Base-by-base conservation (phyloP, 2,329 filamentous ascomycete species). In the Fusarium pseudonygamai region DNA sequence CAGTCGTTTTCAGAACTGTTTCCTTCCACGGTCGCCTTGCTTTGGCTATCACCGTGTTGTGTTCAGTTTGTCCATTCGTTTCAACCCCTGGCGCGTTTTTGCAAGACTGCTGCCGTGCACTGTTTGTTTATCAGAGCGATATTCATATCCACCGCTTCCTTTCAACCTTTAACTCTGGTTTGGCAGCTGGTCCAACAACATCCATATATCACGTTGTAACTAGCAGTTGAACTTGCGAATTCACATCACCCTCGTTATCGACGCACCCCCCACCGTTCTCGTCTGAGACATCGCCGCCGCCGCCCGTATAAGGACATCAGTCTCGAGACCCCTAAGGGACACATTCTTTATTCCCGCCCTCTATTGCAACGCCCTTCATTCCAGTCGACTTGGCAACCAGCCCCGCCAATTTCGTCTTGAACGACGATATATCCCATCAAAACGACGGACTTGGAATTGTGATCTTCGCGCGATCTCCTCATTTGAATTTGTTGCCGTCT, bases 51-150 rank as follows among this genome's bases (percentile, higher is more conserved):
- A 72, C 62, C 61, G 67, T 74, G 74, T 67, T 52, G 58, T 67
- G 69, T 69, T 70, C 75, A 65, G 74, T 77, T 79, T 69, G 77
- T 79, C 77, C 77, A 74, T 79, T 79, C 77, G 61, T 79, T 79
- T 77, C 61, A 56, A 50, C 49, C 56, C 56, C 39, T 59, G 73
- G 73, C 65, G 76, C 66, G 72, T 72, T 75, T 74, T 76, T 76
- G 71, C 55, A 76, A 75, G 60, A 71, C 70, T 66, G 71, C 62
- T 67, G 62, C 62, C 30, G 40, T 73, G 63, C 67, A 67, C 49
- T 66, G 30, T 58, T 61, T 52, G 34, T 64, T 64, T 32, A 55
- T 50, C 34, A 57, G 20, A 64, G 55, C 53, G 49, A 72, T 52
- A 57, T 60, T 56, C 32, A 45, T 56, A 46, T 57, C 71, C 55